A percentile compares a stretch with the other conserved stretches of the same genome.
phyloP scores from a whole-genome alignment of 2,329 filamentous ascomycete species.

The Talaromyces albobiverticillius region DNA sequence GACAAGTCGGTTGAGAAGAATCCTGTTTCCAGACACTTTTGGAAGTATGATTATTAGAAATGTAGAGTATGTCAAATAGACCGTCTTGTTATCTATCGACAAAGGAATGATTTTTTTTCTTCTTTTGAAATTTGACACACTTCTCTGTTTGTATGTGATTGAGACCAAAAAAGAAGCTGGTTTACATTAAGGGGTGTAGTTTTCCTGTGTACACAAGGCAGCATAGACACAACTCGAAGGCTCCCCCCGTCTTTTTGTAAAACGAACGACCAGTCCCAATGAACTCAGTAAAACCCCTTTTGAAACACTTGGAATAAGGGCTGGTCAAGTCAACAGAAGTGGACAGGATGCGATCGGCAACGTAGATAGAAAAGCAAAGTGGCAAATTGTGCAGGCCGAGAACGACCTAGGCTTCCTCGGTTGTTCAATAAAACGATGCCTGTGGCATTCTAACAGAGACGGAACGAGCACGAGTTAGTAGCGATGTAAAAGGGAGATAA shows the following conservation, averaged over 20 bases:
- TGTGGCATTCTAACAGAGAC: not conserved
- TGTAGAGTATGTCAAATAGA: slow-evolving; percentile 15
- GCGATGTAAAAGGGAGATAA: not conserved
- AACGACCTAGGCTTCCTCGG: not conserved
- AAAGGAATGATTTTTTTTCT: slow-evolving; percentile 14
- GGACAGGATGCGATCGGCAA: not conserved
- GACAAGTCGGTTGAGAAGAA: slow-evolving; percentile 3
- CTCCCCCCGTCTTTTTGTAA: slow-evolving; percentile 7
- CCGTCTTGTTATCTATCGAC: slow-evolving; percentile 16
- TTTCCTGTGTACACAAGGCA: slow-evolving; percentile 14
- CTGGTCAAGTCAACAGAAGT: not conserved
- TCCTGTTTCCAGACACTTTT: slow-evolving; percentile 9
- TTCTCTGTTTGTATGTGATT: slow-evolving; percentile 14
- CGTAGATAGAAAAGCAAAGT: not conserved
- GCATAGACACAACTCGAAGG: slow-evolving; percentile 6
- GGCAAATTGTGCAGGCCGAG: not conserved
- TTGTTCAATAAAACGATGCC: not conserved
- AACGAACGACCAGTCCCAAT: slow-evolving; percentile 7
- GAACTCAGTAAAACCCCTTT: slow-evolving; percentile 8
- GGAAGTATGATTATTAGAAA: slow-evolving; percentile 15
- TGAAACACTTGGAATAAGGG: not conserved
- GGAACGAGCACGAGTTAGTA: not conserved
- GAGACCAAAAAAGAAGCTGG: slow-evolving; percentile 8
- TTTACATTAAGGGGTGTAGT: slow-evolving; percentile 14
- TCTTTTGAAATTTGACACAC: slow-evolving; percentile 11